A percentile compares a stretch with the other conserved stretches of the same genome.
These are phyloP conservation scores for Astragalus membranaceus DNA, from an alignment of 306 rosid species.

Conservation along the genomic window DNA sequence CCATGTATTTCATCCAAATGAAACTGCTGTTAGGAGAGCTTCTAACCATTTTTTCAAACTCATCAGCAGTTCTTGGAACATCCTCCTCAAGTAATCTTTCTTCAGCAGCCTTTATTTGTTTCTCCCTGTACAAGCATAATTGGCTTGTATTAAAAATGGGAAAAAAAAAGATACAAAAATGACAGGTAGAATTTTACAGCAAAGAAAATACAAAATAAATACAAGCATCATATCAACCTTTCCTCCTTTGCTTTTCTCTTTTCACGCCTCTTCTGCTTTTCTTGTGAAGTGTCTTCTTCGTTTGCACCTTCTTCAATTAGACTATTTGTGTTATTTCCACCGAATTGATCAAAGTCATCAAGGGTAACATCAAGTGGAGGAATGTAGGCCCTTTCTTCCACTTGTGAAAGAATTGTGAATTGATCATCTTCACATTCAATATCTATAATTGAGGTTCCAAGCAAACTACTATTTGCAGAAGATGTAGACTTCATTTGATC, in stretches of 20 bases:
- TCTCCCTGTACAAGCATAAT: constrained; percentile 48
- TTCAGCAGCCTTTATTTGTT: constrained; percentile 69
- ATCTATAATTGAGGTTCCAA: constrained; percentile 29
- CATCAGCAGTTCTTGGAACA: constrained; percentile 82
- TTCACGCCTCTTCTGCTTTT: constrained; percentile 52
- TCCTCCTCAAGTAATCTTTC: constrained; percentile 75
- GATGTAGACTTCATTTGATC: constrained; percentile 26
- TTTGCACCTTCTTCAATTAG: constrained; percentile 40
- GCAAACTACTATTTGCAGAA: constrained; percentile 19
- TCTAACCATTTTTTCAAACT: constrained; percentile 84
- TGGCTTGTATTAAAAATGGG: background rate
- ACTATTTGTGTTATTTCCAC: constrained; percentile 19
- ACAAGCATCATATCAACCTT: constrained; percentile 40
- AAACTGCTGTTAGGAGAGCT: constrained; percentile 89
- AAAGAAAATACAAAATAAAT: background rate
- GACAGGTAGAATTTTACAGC: background rate
- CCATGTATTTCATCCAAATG: constrained; percentile 88
- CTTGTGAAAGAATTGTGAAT: constrained; percentile 41
- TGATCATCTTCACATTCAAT: constrained; percentile 36
- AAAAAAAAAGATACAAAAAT: background rate
- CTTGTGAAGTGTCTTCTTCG: constrained; percentile 23
- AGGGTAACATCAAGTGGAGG: constrained; percentile 83
- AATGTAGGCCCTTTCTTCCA: constrained; percentile 66
- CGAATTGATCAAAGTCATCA: constrained; percentile 52
- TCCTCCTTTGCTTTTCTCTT: constrained; percentile 66